Base-by-base conservation (phyloP, 176 grass and related monocot species). In the Triticum turgidum region DNA sequence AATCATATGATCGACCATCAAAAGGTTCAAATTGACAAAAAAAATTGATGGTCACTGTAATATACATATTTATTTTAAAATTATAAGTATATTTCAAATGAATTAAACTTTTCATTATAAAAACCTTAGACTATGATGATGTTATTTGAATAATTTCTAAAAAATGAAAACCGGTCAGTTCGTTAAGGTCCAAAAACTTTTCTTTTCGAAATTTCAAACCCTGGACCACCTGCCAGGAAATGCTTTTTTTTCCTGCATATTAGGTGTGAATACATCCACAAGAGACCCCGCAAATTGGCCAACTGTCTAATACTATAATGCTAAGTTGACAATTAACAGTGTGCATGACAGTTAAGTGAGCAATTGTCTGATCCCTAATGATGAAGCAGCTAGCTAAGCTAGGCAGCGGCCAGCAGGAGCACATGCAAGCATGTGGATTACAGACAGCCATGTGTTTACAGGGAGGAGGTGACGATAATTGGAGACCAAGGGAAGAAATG, bases 361-460 rank as follows among this genome's bases (percentile, higher is more conserved):
- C 32, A 80, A 47, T 45, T 66, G 29, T 27, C 9, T 65, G 65
- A 80, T 8, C 35, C 67, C 5, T 49, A 18, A 49, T 67, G 21
- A 83, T 42, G 51, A 17, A 61, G 52, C 9, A 71, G 80, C 72
- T 30, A 54, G 73, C 12, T 37, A 32, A 38, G 37, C 37, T 17
- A 51, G 7, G 72, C 72, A 75, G 2, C 44, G 3, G 44, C 11
- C 44, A 47, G 32, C 45, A 11, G 45, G 12, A 34, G 13, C 81
- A 83, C 68, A 83, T 77, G 74, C 4, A 77, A 34, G 74, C 74
- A 56, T 83, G 81, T 61, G 67, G 68, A 42, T 61, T 1, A 9
- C 17, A 42, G 52, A 20, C 21, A 27, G 33, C 67, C 69, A 76
- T 81, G 63, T 85, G 59, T 9, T 59, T 24, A 47, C 68, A 25